These are phyloP conservation scores for Solanum pinnatisectum DNA, from an alignment of 257 asterid species.

Conservation along the genomic window DNA sequence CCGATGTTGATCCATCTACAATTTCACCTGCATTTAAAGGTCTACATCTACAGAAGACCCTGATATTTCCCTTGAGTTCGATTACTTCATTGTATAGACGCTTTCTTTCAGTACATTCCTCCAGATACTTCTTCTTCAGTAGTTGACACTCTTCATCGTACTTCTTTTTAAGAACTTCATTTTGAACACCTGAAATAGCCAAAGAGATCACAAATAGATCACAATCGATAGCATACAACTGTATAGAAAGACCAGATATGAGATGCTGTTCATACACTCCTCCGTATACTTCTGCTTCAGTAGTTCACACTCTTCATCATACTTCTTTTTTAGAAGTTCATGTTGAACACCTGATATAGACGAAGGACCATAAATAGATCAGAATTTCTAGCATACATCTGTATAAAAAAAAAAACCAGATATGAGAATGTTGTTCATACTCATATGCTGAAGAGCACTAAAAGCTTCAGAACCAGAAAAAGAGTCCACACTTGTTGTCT, in stretches of 20 bases:
- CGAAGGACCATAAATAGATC: not conserved
- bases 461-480: slow-evolving; percentile 47
- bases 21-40: slow-evolving; percentile 72
- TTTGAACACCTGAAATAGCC: slow-evolving; percentile 40
- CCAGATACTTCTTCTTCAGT: slow-evolving; percentile 60
- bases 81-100: slow-evolving; percentile 80
- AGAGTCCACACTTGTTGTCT: slow-evolving; percentile 34
- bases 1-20: slow-evolving; percentile 50
- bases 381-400: not conserved
- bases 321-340: slow-evolving; percentile 46
- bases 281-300: slow-evolving; percentile 64
- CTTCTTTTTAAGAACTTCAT: slow-evolving; percentile 49
- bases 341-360: slow-evolving; percentile 43
- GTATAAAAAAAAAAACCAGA: not conserved
- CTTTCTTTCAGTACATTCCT: slow-evolving; percentile 67
- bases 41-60: slow-evolving; percentile 96
- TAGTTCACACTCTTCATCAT: slow-evolving; percentile 43
- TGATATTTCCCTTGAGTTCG: slow-evolving; percentile 89
- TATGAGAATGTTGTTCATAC: slow-evolving; percentile 26
- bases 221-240: not conserved
- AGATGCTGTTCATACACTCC: slow-evolving; percentile 28
- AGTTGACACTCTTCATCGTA: slow-evolving; percentile 43
- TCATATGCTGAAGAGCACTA: slow-evolving; percentile 47
- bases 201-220: not conserved
- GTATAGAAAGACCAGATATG: not conserved